A percentile compares a stretch with the other conserved stretches of the same genome.
These are phyloP conservation scores for Syzygium aromaticum DNA, from an alignment of 345 rosid species.

Conservation along the genomic window DNA sequence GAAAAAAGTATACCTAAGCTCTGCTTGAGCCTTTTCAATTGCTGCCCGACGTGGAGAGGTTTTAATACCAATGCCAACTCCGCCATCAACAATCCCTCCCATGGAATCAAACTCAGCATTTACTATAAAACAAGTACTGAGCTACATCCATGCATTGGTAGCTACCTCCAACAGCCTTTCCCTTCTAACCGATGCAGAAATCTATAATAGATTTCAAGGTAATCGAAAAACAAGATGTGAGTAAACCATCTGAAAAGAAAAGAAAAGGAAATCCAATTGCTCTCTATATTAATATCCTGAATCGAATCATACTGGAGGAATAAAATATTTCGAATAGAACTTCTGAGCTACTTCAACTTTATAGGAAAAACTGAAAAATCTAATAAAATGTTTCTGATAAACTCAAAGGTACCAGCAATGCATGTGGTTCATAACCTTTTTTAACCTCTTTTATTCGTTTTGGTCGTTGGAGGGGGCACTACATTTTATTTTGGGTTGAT, in stretches of 20 bases:
- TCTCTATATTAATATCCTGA: neutral
- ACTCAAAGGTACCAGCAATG: neutral
- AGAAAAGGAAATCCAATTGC: neutral
- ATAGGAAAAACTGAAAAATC: neutral
- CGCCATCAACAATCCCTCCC: constrained; percentile 98
- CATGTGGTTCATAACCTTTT: neutral
- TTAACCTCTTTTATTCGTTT: neutral
- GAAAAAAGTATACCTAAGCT: constrained; percentile 57
- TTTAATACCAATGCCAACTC: constrained; percentile 79
- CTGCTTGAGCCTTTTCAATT: constrained; percentile 93
- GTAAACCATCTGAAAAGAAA: neutral
- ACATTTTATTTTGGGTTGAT: neutral
- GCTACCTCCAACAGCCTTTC: constrained; percentile 10
- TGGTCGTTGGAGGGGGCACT: neutral
- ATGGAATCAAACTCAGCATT: constrained; percentile 99
- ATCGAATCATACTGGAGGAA: neutral
- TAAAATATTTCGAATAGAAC: neutral
- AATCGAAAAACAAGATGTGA: neutral
- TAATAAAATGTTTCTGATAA: neutral
- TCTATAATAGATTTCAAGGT: neutral
- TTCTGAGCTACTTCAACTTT: neutral
- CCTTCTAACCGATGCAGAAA: neutral
- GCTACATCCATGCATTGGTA: constrained; percentile 76
- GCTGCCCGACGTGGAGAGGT: constrained; percentile 86
- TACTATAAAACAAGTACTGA: constrained; percentile 54